Evolutionary conservation across 306 rosid species (phyloP).

Genomic region (Hippophae rhamnoides): DNA sequence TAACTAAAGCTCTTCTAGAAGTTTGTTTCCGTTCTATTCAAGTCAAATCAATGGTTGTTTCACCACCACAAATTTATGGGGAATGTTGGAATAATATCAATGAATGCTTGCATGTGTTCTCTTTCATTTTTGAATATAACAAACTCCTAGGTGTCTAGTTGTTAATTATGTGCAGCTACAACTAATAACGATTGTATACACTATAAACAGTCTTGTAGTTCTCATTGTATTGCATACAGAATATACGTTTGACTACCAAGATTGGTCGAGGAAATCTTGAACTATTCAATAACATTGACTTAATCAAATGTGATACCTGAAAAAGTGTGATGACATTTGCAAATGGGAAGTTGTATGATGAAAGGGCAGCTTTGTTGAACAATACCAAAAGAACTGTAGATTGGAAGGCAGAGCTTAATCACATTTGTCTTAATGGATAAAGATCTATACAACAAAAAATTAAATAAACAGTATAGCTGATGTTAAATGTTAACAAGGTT

Average conservation of each 20-base stretch:
- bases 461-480: conserved; percentile 1
- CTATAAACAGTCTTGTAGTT: too few relatives aligned
- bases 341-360: conserved; percentile 50
- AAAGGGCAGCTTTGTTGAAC: conserved; percentile 75
- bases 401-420: conserved; percentile 10
- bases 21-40: too few relatives aligned
- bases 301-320: conserved; percentile 44
- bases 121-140: too few relatives aligned
- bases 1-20: too few relatives aligned
- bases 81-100: too few relatives aligned
- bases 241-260: not conserved
- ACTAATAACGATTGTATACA: too few relatives aligned
- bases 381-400: conserved; percentile 55
- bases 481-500: not conserved
- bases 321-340: conserved; percentile 51
- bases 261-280: not conserved
- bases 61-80: too few relatives aligned
- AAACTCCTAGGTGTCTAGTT: too few relatives aligned
- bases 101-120: too few relatives aligned
- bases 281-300: not conserved
- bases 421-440: conserved; percentile 3
- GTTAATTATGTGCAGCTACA: too few relatives aligned
- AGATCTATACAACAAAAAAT: not conserved
- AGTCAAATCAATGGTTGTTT: too few relatives aligned
- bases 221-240: too few relatives aligned